Base-by-base conservation (phyloP, 345 rosid species). In the Gynandropsis gynandra region DNA sequence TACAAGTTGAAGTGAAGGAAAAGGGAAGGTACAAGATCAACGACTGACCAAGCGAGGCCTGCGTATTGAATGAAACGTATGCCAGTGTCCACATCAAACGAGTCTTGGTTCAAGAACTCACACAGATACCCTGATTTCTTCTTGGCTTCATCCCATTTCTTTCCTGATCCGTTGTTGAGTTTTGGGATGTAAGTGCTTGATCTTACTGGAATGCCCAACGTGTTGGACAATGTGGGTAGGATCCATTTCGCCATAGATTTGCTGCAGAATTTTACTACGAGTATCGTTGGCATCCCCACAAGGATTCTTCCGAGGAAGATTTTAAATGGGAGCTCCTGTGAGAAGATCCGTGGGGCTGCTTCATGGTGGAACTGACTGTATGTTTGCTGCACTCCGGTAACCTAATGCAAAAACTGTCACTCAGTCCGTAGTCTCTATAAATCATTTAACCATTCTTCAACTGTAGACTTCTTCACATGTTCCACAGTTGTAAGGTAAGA, bases 1-100 rank as follows among this genome's bases (percentile, higher is more conserved):
- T 67, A 87, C 80, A 84, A 70, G 32, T 77, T 56, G 33, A 84
- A 20, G 56, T 73, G 39, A 14, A 77, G 52, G 65, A 82, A 84
- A 9, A 92, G 36, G 0, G 95, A 70, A n/a, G 96, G 96, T 42
- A 82, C 95, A 17, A 87, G 82, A 54, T 90, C 96, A 1, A 87
- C 98, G 31, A 92, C 98, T 0, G 98, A 82, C 98, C 98, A 92
- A 13, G 98, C 96, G 36, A 92, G 96, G 19, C 98, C 96, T 12
- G 93, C 81, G 4, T 87, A 85, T 58, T 92, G 98, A 38, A 92
- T 55, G 72, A 85, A 92, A 59, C 89, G 74, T 27, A 85, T 81
- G 13, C 96, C 98, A 0, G 98, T 82, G 47, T 92, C 96, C 4
- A 87, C 84, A 44, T 87, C 86, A 14, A 84, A 90, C 0, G 71